These are phyloP conservation scores for Mycena pura DNA, from an alignment of 768 basidiomycete genomes.

Conservation along the genomic window DNA sequence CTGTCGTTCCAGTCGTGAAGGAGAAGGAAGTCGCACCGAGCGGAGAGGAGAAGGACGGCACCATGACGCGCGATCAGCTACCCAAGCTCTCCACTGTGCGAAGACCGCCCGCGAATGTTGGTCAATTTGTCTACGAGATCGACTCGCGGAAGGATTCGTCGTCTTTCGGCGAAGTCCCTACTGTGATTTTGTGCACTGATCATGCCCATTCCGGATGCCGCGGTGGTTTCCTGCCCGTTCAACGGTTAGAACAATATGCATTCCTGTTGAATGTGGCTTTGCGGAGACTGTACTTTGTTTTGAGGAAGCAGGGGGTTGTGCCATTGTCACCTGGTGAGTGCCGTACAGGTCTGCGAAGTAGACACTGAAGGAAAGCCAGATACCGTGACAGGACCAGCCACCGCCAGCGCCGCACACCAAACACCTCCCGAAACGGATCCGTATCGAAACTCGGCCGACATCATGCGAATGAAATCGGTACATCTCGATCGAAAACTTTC, in stretches of 20 bases:
- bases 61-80: conserved; percentile 45
- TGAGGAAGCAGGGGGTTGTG: conserved; percentile 90
- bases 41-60: conserved; percentile 56
- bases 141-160: conserved; percentile 70
- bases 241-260: conserved; percentile 95
- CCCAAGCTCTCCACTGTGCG: conserved; percentile 69
- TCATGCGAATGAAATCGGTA: conserved; percentile 94
- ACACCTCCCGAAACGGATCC: conserved; percentile 65
- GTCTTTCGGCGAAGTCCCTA: conserved; percentile 77
- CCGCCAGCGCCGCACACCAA: conserved; percentile 24
- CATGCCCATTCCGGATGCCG: conserved; percentile 75
- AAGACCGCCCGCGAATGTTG: conserved; percentile 83
- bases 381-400: conserved; percentile 19
- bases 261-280: conserved; percentile 96
- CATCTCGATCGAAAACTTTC: conserved; percentile 96
- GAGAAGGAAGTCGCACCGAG: conserved; percentile 58
- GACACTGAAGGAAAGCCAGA: conserved; percentile 11
- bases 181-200: conserved; percentile 75
- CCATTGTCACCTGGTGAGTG: conserved; percentile 76
- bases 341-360: background rate
- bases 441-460: conserved; percentile 87
- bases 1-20: conserved; percentile 66
- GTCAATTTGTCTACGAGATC: conserved; percentile 78
- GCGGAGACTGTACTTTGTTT: conserved; percentile 83
- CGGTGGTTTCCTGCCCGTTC: conserved; percentile 87